Conservation (phyloP, 495 filamentous ascomycete genomes). For the Penicillium subrubescens region DNA sequence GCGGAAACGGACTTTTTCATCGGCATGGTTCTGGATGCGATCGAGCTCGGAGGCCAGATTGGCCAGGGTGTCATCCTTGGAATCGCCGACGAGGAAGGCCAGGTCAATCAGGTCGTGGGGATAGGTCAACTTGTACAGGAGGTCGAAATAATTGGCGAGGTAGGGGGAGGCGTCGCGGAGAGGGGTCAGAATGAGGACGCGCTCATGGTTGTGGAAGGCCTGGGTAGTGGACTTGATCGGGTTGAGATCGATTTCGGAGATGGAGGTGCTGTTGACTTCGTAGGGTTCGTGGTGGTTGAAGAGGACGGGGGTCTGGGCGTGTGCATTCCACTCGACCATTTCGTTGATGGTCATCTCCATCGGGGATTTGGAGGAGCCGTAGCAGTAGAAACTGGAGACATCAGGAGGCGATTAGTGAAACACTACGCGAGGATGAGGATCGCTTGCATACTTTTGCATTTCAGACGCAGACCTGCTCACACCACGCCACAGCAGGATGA, state of each 20-base stretch:
- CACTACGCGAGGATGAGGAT: neutral
- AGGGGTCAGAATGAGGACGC: slow-evolving; percentile 93
- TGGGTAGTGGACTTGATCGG: slow-evolving; percentile 77
- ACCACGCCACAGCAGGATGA: slow-evolving; percentile 89
- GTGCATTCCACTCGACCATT: slow-evolving; percentile 82
- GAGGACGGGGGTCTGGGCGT: slow-evolving; percentile 87
- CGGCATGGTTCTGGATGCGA: slow-evolving; percentile 80
- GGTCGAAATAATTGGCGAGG: slow-evolving; percentile 88
- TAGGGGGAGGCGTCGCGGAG: slow-evolving; percentile 84
- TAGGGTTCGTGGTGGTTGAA: slow-evolving; percentile 93
- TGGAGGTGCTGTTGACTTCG: slow-evolving; percentile 78
- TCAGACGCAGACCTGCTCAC: slow-evolving; percentile 78
- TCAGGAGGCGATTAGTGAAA: slow-evolving; percentile 13
- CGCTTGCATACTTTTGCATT: slow-evolving; percentile 78
- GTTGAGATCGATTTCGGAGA: slow-evolving; percentile 81
- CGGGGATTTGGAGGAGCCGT: slow-evolving; percentile 87
- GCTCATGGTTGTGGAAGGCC: slow-evolving; percentile 77
- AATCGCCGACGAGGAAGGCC: slow-evolving; percentile 91
- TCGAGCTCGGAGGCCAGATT: slow-evolving; percentile 79
- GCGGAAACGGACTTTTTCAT: slow-evolving; percentile 73
- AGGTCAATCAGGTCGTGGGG: slow-evolving; percentile 95
- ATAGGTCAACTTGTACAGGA: slow-evolving; percentile 86
- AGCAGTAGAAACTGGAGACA: slow-evolving; percentile 85
- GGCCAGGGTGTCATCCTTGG: slow-evolving; percentile 84
- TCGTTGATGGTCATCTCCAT: slow-evolving; percentile 94